Evolutionary conservation across 2,329 filamentous ascomycete genomes (phyloP).

Genomic region (Madurella mycetomatis): DNA sequence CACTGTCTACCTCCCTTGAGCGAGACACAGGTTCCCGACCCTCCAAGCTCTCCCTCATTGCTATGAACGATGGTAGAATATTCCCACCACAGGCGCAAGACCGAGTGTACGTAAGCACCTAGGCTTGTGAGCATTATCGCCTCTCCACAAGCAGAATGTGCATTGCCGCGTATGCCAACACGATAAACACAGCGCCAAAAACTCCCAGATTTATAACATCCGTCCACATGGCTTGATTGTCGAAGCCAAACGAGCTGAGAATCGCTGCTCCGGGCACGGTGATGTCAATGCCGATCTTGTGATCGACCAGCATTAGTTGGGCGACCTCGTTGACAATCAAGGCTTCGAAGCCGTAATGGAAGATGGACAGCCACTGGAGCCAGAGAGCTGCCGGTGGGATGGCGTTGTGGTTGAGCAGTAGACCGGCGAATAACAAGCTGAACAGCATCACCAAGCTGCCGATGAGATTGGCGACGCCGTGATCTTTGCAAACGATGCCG

Average conservation of each 20-base stretch:
- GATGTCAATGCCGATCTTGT: constrained; percentile 95
- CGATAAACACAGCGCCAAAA: constrained; percentile 76
- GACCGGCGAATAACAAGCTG: constrained; percentile 87
- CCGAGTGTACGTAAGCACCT: too few species aligned
- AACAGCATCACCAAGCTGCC: constrained; percentile 97
- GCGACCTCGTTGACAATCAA: constrained; percentile 96
- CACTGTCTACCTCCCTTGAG: background rate
- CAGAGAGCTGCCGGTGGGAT: constrained; percentile 82
- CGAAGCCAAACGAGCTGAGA: constrained; percentile 89
- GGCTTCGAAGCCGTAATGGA: constrained; percentile 96
- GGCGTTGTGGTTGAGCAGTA: constrained; percentile 89
- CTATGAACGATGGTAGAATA: too few species aligned
- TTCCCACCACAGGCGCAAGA: too few species aligned
- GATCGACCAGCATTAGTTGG: constrained; percentile 81
- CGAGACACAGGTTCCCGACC: background rate
- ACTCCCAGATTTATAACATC: constrained; percentile 78
- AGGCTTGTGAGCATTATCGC: constrained; percentile 45
- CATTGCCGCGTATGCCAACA: constrained; percentile 89
- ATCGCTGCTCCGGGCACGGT: constrained; percentile 94
- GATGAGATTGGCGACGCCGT: constrained; percentile 85
- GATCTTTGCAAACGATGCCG: constrained; percentile 89
- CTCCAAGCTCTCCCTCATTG: background rate
- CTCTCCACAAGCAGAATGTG: constrained; percentile 90
- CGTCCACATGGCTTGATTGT: constrained; percentile 78
- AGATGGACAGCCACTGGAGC: constrained; percentile 92